These are phyloP conservation scores for Phytophthora syringae DNA, from an alignment of 352 stramenopile genomes.

Conservation along the genomic window DNA sequence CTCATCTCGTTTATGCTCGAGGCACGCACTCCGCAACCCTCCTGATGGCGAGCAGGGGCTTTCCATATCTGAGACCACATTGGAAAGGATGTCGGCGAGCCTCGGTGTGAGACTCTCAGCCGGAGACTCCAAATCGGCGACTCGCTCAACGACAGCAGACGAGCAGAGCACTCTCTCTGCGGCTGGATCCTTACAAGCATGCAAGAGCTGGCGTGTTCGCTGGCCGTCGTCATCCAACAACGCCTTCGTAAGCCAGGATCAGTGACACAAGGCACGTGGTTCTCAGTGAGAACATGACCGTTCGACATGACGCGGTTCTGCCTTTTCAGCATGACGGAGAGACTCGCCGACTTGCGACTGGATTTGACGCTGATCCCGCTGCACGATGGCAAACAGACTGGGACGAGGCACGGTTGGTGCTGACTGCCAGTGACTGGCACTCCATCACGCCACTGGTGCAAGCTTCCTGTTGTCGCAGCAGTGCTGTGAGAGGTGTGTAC, in stretches of 20 bases:
- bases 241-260: background rate
- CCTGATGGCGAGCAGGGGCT: background rate
- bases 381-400: no score
- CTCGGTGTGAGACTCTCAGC: background rate
- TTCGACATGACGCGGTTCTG: background rate
- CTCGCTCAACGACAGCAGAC: constrained; percentile 14
- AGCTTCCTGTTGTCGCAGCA: no score
- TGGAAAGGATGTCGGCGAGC: background rate
- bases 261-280: background rate
- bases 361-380: constrained; percentile 15
- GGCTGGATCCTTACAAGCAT: no score
- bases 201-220: background rate
- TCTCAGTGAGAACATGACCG: background rate
- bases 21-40: constrained; percentile 5
- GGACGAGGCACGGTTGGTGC: no score
- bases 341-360: constrained; percentile 17
- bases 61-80: background rate
- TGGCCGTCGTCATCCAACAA: background rate
- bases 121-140: background rate
- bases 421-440: no score
- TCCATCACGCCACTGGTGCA: no score
- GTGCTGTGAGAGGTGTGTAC: no score
- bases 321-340: background rate
- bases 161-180: background rate
- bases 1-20: constrained; percentile 21